Evolutionary conservation across 2,329 filamentous ascomycete genomes (phyloP), one percentile per base, ranked within the genome.

Genomic region (Bipolaris sorokiniana): DNA sequence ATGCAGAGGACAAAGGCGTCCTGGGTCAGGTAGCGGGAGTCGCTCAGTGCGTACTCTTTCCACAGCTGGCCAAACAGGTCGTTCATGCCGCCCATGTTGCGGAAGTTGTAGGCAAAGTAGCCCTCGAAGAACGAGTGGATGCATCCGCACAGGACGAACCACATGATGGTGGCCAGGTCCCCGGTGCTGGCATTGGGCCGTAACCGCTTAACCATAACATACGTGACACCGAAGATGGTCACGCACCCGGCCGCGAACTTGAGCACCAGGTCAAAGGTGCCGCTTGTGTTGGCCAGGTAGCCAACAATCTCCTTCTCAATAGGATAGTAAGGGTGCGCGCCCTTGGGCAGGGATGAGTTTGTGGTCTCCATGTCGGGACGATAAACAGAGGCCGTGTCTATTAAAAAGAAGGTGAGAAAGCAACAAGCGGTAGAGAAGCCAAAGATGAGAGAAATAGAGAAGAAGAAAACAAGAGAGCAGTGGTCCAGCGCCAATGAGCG

Each of bases 41-140:
- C 92, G 2, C 90, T 93, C 33, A 93, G 83, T 3, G 90, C 84
- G 74, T 97, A 97, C 77, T 97, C 92, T 73, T 97, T 97, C 92
- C 92, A 97, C 42, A 96, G 81, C 79, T 97, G 91, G 2, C 89
- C 91, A 54, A 93, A 89, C 7, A 95, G 78, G 52, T 88, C 87
- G 72, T 92, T 88, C 58, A 86, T 86, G 10, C 84, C 80, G 0
- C 87, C 86, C 73, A 97, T 83, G 22, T 78, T 80, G 20, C 80
- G 77, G 73, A 91, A 89, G 72, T 93, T 86, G 62, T 85, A 76
- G 61, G 92, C 83, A 72, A 92, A 96, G 76, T 96, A 96, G 36
- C 88, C 90, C 79, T 96, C 92, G 74, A 96, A 96, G 70, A 90
- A 88, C 53, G 89, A 82, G 77, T 97, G 92, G 36, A 96, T 81